Evolutionary conservation across 108 stramenopile genomes (phyloP), one percentile per base, ranked within the genome.

Genomic region (Schizochytrium sp.): DNA sequence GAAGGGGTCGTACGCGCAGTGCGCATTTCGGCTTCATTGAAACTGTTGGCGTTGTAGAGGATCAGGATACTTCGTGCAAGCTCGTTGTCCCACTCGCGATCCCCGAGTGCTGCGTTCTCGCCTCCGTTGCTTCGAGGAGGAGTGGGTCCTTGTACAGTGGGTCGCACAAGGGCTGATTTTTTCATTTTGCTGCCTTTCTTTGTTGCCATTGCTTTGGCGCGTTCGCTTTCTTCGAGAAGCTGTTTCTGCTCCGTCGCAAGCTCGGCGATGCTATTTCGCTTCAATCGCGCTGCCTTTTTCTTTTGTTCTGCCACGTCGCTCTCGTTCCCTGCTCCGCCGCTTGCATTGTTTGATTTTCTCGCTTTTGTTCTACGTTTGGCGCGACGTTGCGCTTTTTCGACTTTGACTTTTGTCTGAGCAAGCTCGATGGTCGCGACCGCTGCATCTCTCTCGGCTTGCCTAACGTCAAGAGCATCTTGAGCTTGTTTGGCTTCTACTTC

Each of bases 71-170:
- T 45, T n/a, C 72, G 16, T 25, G 89, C 89, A 25, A 89, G 72
- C 72, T 89, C 89, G 89, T 76, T 76, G 58, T 89, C 89, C 89
- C 89, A 89, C 72, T 71, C 72, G 5, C 48, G 10, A 41, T 88
- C 87, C 5, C 29, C 60, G 12, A 88, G 44, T 12, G 57, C 29
- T 1, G 87, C 10, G 43, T 44, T 21, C 57, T 87, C 76, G 1
- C 63, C 63, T 28, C 63, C 63, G 18, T 69, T 28, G 63, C 41
- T 69, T 8, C 34, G 34, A 8, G 63, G 63, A 1, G 63, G 63
- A 10, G 63, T 23, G 2, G 63, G 63, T 1, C 63, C 63, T 23
- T 16, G 63, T 10, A 69, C 63, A 5, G 34, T 18, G 0, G 63
- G 63, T 23, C 18, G 8, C 21, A 69, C 21, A 8, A 41, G 18